Conservation (phyloP, 116 monocot species). For the Dioscorea cayenensis region DNA sequence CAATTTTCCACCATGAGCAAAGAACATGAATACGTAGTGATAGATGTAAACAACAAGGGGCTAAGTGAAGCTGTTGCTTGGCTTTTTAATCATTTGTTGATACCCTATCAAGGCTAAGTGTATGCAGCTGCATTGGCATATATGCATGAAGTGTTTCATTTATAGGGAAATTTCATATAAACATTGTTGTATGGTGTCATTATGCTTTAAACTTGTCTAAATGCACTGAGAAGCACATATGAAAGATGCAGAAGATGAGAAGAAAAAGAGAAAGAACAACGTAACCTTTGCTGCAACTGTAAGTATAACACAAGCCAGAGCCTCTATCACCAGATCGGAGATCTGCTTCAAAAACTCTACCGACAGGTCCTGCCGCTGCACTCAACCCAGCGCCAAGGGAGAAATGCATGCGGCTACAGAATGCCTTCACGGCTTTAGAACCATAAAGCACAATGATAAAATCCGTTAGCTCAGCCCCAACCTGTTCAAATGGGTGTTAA, state of each 20-base stretch:
- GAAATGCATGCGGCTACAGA: constrained; percentile 75
- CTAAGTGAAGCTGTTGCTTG: too few relatives aligned
- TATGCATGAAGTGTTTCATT: too few relatives aligned
- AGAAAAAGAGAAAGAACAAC: background rate
- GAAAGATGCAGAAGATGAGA: background rate
- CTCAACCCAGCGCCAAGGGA: constrained; percentile 92
- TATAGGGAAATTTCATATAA: too few relatives aligned
- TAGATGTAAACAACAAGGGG: too few relatives aligned
- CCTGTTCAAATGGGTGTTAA: constrained; percentile 23
- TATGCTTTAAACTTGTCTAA: background rate
- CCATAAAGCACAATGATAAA: constrained; percentile 89
- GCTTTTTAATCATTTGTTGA: too few relatives aligned
- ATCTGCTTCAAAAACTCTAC: constrained; percentile 91
- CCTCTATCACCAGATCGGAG: constrained; percentile 72
- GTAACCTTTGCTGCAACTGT: constrained; percentile 97
- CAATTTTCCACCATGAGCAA: background rate
- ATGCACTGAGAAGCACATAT: background rate
- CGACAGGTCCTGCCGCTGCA: constrained; percentile 91
- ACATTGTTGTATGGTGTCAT: too few relatives aligned
- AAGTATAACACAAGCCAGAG: constrained; percentile 91
- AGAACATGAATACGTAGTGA: background rate
- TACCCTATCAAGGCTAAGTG: too few relatives aligned
- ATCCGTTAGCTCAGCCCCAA: constrained; percentile 88
- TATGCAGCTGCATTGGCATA: too few relatives aligned
- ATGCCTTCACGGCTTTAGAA: constrained; percentile 68